Base-by-base conservation (phyloP, 345 rosid species). In the Ricinus communis region DNA sequence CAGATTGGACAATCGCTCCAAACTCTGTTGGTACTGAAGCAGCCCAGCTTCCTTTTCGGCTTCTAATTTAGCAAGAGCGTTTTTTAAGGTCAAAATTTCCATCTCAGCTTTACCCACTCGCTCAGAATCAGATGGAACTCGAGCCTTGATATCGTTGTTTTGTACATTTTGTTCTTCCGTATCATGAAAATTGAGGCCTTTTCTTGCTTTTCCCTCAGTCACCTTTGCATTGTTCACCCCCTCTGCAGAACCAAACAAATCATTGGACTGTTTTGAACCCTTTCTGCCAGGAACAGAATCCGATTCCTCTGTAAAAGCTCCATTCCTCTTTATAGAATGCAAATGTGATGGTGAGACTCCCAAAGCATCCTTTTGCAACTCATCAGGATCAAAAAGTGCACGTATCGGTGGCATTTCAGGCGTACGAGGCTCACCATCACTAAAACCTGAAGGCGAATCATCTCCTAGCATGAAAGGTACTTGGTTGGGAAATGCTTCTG, bases 401-500 rank as follows among this genome's bases (percentile, higher is more conserved):
- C 77, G 86, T 52, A 76, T 71, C 60, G 83, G 77, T 49, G 77
- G 77, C 85, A 70, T 66, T 68, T 95, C 98, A 40, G 97, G 98
- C 67, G 97, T 90, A 53, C 75, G 86, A 14, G 96, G 90, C 73
- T 93, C 91, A 72, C 67, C 81, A 52, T 90, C 95, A 21, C 61
- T 59, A 73, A 90, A 83, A 43, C 76, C 80, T 41, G 82, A 78
- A 52, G 84, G 87, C 0, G 83, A 82, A 72, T 96, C 99, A 80
- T 93, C 99, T 19, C 77, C 79, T 74, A 84, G 63, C 76, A 69
- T 80, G 68, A 78, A 68, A 40, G 94, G 98, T 57, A 88, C 82
- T 77, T 96, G 99, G 74, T 89, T 92, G 9, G 99, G 99, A 77
- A 92, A 95, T 13, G 90, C 98, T 83, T 93, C 97, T 30, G 96